Conservation (phyloP, 2,329 filamentous ascomycete genomes). For the Ophiosphaerella narmari region DNA sequence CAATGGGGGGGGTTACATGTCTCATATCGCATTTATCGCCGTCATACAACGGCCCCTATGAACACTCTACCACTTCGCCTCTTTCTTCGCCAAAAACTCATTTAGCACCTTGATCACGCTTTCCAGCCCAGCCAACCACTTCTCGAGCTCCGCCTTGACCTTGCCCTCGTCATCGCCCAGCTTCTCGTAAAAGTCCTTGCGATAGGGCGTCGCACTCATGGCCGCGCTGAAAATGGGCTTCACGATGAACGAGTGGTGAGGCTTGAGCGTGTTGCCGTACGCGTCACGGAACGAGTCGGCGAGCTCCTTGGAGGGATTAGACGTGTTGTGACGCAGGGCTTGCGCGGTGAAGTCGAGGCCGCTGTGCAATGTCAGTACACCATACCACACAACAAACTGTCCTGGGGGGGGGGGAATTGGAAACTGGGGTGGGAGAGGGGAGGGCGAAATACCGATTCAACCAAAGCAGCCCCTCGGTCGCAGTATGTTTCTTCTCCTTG, state of each 20-base stretch:
- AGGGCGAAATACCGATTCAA: constrained; percentile 69
- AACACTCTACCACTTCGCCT: constrained; percentile 34
- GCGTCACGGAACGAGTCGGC: constrained; percentile 82
- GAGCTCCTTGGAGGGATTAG: constrained; percentile 73
- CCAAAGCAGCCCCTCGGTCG: constrained; percentile 91
- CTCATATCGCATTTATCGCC: too few species aligned
- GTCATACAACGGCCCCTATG: too few species aligned
- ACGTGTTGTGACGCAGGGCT: constrained; percentile 77
- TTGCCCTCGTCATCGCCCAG: constrained; percentile 69
- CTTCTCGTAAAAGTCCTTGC: constrained; percentile 91
- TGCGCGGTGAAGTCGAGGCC: constrained; percentile 93
- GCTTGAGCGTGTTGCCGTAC: constrained; percentile 86
- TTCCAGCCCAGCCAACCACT: constrained; percentile 79
- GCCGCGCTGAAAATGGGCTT: constrained; percentile 92
- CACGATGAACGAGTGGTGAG: constrained; percentile 84
- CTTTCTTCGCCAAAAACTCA: constrained; percentile 52
- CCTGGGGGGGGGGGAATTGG: too few species aligned
- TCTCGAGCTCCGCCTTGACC: constrained; percentile 66
- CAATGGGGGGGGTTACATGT: too few species aligned
- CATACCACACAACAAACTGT: too few species aligned
- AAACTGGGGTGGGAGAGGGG: constrained; percentile 1
- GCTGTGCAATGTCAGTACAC: constrained; percentile 52
- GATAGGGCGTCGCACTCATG: constrained; percentile 91
- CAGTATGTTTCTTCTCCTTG: constrained; percentile 84
- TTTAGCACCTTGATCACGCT: constrained; percentile 78